Evolutionary conservation across 2,329 filamentous ascomycete genomes (phyloP).

Genomic region (Apiospora saccharicola): DNA sequence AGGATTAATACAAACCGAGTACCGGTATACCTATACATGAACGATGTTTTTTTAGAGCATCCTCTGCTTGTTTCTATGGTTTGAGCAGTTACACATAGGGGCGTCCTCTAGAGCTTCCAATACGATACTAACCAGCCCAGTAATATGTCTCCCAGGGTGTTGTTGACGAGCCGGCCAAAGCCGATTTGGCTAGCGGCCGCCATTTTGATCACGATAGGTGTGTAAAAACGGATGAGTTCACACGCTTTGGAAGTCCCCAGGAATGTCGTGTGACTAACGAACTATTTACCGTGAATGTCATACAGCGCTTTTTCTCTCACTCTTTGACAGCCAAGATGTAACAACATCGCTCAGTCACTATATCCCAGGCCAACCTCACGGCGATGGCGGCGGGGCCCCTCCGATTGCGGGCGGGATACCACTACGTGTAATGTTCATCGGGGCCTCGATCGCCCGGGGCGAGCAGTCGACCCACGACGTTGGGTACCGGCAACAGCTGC

Average conservation of each 20-base stretch:
- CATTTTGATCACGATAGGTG: background rate
- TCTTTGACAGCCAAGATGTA: background rate
- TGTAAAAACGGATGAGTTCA: background rate
- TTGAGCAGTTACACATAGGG: background rate
- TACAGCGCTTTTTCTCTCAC: background rate
- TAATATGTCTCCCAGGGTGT: background rate
- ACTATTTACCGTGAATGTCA: too few relatives aligned
- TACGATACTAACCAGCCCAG: background rate
- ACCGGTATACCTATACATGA: background rate
- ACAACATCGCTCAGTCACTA: conserved; percentile 2
- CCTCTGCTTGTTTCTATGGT: background rate
- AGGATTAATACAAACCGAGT: background rate
- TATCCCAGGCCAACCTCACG: background rate
- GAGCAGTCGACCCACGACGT: conserved; percentile 36
- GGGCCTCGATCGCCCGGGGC: conserved; percentile 40
- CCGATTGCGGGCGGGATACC: conserved; percentile 37
- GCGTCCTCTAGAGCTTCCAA: background rate
- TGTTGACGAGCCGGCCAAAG: conserved; percentile 12
- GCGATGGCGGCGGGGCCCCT: background rate
- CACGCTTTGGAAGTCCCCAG: background rate
- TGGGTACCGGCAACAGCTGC: conserved; percentile 40
- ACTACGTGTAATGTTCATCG: conserved; percentile 41
- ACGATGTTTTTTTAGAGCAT: background rate
- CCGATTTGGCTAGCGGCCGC: background rate
- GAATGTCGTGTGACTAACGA: background rate